Evolutionary conservation across 352 stramenopile genomes (phyloP), one percentile per base, ranked within the genome.

Genomic region (Phytopythium montanum): DNA sequence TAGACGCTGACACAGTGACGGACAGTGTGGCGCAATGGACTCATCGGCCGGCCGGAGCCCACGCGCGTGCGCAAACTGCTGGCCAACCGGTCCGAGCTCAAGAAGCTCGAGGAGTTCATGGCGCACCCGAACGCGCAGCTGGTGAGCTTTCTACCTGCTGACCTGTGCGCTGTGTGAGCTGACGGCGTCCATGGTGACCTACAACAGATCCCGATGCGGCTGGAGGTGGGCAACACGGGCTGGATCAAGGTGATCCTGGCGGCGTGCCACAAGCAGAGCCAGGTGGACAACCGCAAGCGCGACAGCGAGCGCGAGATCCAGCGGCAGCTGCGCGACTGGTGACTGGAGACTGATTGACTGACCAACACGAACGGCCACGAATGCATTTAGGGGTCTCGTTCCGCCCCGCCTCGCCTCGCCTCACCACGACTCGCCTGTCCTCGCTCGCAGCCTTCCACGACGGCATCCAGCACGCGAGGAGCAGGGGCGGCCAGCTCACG

Each of bases 161-260:
- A 21, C 39, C 8, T 25, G 19, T 9, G 6, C 39, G 5, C 39
- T 9, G 6, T n/a, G 14, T 26, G 13, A 46, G 33, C 34, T 31
- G 29, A 56, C 39, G 12, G 10, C 14, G 29, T 28, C 26, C 39
- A 48, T 18, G 13, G n/a, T 19, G 21, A 3, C 16, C 54, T 67
- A 42, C 8, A 19, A 16, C 56, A 94, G 85, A 79, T 94, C 49
- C 85, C 85, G 18, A 72, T 82, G 64, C 77, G 85, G 3, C 68
- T 92, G 9, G 79, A 94, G 60, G 73, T 91, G 4, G 79, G 82
- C 38, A 80, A 75, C 39, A 94, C 85, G 13, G 84, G 84, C 8
- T 94, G 85, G 85, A 89, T 94, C 69, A 94, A 94, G 54, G 73
- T 94, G n/a, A 76, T 90, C 42, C 63, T 91, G 54, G 82, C 81